These are phyloP conservation scores for Podospora pseudoanserina DNA, from an alignment of 495 filamentous ascomycete species.

Conservation along the genomic window DNA sequence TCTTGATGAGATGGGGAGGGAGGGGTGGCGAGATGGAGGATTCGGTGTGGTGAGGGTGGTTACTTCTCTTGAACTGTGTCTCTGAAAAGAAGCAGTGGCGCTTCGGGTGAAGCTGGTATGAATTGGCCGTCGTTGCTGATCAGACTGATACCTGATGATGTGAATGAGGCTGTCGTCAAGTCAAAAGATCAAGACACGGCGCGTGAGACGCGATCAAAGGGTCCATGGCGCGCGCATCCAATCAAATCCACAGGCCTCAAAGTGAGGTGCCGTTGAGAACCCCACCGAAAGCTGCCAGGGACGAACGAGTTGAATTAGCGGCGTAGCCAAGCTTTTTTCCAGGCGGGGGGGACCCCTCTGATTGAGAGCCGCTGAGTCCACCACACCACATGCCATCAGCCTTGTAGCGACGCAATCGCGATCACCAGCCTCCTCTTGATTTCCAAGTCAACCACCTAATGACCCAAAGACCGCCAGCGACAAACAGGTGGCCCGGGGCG, in stretches of 20 bases:
- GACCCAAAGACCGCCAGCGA: constrained; percentile 21
- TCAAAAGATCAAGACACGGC: neutral
- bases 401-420: constrained; percentile 6
- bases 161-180: neutral
- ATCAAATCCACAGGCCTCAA: neutral
- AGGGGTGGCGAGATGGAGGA: neutral
- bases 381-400: constrained; percentile 11
- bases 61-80: neutral
- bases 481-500: constrained; percentile 27
- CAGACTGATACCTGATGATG: neutral
- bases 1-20: constrained; percentile 32
- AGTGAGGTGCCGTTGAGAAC: neutral
- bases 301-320: constrained; percentile 4
- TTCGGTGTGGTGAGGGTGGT: neutral
- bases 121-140: neutral
- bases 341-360: neutral
- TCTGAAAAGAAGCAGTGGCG: neutral
- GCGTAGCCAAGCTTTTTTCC: constrained; percentile 2
- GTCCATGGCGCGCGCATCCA: constrained; percentile 6
- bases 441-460: constrained; percentile 12
- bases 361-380: neutral
- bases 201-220: constrained; percentile 15
- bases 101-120: neutral
- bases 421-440: constrained; percentile 2
- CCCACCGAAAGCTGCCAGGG: constrained; percentile 6